These are phyloP conservation scores for Nannochloropsis salina DNA, from an alignment of 108 stramenopile species.

Conservation along the genomic window DNA sequence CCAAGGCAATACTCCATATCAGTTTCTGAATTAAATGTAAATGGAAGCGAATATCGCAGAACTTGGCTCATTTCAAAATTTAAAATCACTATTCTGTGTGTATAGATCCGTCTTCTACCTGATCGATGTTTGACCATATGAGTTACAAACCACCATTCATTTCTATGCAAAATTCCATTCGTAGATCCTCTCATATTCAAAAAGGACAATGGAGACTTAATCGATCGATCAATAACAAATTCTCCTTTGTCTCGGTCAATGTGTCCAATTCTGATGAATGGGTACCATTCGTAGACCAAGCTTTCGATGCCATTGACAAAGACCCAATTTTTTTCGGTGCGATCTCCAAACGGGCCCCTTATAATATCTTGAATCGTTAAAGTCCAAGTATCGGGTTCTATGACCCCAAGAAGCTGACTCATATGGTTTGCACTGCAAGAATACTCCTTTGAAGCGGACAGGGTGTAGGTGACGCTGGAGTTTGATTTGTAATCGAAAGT, in stretches of 20 bases:
- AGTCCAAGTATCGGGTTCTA: background rate
- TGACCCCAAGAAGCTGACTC: background rate
- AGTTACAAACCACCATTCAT: conserved; percentile 13
- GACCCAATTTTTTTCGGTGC: background rate
- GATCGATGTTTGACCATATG: background rate
- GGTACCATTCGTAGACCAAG: background rate
- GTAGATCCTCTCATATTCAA: background rate
- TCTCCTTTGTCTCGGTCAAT: background rate
- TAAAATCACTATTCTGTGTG: background rate
- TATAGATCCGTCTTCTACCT: background rate
- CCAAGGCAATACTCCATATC: conserved; percentile 4
- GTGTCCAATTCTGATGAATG: background rate
- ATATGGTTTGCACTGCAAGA: background rate
- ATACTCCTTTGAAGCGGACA: background rate
- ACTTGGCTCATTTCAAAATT: background rate
- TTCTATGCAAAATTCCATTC: background rate
- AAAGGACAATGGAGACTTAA: background rate
- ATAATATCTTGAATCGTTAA: background rate
- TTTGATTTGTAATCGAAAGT: background rate
- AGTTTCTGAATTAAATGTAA: background rate
- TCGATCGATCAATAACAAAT: background rate
- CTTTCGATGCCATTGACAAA: background rate
- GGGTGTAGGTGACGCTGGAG: background rate
- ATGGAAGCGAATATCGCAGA: background rate
- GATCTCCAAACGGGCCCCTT: background rate